Percentiles rank a stretch among this genome's conserved stretches.
phyloP scores from a whole-genome alignment of 257 asterid genomes.

The Primulina tabacum region DNA sequence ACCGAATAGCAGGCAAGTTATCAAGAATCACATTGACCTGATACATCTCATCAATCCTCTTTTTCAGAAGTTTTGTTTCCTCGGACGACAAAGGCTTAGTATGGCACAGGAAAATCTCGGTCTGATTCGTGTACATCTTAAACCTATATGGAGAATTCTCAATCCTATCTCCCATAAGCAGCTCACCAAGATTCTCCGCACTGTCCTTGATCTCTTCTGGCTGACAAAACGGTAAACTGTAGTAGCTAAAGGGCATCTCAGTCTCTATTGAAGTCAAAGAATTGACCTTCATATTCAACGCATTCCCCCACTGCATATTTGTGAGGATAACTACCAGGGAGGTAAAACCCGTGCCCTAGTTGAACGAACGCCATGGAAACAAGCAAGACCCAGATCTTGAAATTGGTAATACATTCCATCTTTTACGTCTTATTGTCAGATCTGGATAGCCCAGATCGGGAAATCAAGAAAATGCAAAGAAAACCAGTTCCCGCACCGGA shows the following conservation, averaged over 20 bases:
- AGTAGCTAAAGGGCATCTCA: constrained; percentile 72
- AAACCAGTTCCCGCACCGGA: constrained; percentile 17
- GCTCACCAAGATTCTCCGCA: constrained; percentile 82
- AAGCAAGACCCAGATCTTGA: constrained; percentile 56
- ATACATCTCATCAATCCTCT: constrained; percentile 83
- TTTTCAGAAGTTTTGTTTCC: constrained; percentile 69
- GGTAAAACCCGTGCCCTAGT: constrained; percentile 65
- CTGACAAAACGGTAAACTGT: constrained; percentile 69
- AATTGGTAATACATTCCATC: constrained; percentile 49
- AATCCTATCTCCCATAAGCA: constrained; percentile 86
- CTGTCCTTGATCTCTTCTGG: constrained; percentile 69
- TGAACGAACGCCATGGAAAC: constrained; percentile 35
- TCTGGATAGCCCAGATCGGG: constrained; percentile 60
- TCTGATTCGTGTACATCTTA: constrained; percentile 71
- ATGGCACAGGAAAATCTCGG: constrained; percentile 61
- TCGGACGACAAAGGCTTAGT: constrained; percentile 69
- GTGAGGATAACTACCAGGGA: constrained; percentile 86
- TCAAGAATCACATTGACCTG: constrained; percentile 83
- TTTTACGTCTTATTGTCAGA: constrained; percentile 39
- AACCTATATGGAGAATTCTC: constrained; percentile 83
- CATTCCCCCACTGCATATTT: constrained; percentile 62
- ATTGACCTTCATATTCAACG: constrained; percentile 68
- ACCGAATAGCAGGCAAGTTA: constrained; percentile 75
- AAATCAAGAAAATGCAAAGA: constrained; percentile 20
- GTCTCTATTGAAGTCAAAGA: constrained; percentile 84